phyloP scores from a whole-genome alignment of 2,329 filamentous ascomycete genomes.

The Sporothrix humicola region DNA sequence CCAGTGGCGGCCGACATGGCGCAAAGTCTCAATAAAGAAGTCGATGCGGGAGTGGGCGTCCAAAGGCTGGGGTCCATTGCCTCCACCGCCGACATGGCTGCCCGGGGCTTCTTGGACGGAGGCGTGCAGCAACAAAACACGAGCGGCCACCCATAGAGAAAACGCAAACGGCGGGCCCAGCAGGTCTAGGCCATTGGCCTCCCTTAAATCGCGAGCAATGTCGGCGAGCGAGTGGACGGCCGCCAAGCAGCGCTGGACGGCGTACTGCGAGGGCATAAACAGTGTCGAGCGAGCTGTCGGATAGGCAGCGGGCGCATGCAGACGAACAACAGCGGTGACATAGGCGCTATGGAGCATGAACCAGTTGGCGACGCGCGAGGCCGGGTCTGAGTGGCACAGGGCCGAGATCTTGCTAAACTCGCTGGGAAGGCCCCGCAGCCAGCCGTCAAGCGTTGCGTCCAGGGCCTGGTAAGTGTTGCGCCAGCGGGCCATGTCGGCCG shows the following conservation, averaged over 20 bases:
- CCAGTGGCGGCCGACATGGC: slow-evolving; percentile 83
- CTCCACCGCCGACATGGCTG: slow-evolving; percentile 49
- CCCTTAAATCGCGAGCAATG: slow-evolving; percentile 77
- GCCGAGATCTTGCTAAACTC: slow-evolving; percentile 86
- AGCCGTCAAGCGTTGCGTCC: slow-evolving; percentile 76
- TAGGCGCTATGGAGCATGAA: slow-evolving; percentile 91
- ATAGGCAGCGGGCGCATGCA: slow-evolving; percentile 91
- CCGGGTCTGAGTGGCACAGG: slow-evolving; percentile 71
- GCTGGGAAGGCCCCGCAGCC: slow-evolving; percentile 81
- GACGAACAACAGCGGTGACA: slow-evolving; percentile 84
- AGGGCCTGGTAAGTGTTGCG: slow-evolving; percentile 84
- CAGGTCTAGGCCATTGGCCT: slow-evolving; percentile 75
- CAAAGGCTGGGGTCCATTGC: slow-evolving; percentile 49
- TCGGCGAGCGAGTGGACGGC: slow-evolving; percentile 84
- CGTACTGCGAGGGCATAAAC: slow-evolving; percentile 85
- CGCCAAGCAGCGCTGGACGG: slow-evolving; percentile 78
- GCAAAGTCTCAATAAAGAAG: slow-evolving; percentile 81
- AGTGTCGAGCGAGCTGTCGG: slow-evolving; percentile 85
- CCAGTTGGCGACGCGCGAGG: slow-evolving; percentile 79
- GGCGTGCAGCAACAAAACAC: slow-evolving; percentile 86
- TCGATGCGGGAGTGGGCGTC: slow-evolving; percentile 70
- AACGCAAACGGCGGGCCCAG: slow-evolving; percentile 91
- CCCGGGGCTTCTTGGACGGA: slow-evolving; percentile 66
- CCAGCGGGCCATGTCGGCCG: slow-evolving; percentile 87
- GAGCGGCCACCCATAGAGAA: slow-evolving; percentile 87